phyloP scores from a whole-genome alignment of 2,329 filamentous ascomycete genomes.

The Teratosphaeria destructans region DNA sequence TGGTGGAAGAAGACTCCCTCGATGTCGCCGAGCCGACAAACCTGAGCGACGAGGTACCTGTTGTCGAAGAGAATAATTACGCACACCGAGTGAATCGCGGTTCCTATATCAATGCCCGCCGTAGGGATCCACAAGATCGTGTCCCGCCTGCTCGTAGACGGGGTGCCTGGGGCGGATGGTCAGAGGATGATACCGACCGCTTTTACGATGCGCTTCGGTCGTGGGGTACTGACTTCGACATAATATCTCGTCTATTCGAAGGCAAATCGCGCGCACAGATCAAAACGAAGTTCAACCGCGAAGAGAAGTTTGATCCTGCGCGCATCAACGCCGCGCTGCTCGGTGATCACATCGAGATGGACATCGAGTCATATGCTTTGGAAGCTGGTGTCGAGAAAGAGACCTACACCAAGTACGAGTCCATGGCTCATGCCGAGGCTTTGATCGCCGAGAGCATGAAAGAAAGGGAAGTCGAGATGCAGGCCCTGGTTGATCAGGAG shows the following conservation, averaged over 20 bases:
- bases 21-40: constrained; percentile 39
- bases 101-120: constrained; percentile 55
- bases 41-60: constrained; percentile 5
- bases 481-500: constrained; percentile 2
- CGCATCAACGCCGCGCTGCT: constrained; percentile 55
- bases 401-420: constrained; percentile 27
- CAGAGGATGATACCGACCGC: constrained; percentile 56
- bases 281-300: constrained; percentile 74
- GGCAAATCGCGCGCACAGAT: constrained; percentile 61
- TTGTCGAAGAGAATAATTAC: constrained; percentile 67
- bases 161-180: constrained; percentile 50
- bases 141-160: constrained; percentile 14
- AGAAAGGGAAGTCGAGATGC: constrained; percentile 2
- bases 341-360: constrained; percentile 29
- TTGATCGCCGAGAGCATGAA: constrained; percentile 22
- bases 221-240: constrained; percentile 76
- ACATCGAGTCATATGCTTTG: constrained; percentile 31
- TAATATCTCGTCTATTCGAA: constrained; percentile 67
- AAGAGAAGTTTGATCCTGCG: constrained; percentile 57
- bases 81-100: constrained; percentile 59
- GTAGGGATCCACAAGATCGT: constrained; percentile 37
- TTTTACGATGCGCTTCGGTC: constrained; percentile 67
- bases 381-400: constrained; percentile 27
- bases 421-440: constrained; percentile 24
- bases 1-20: constrained; percentile 59